Percentiles rank a stretch among this genome's conserved stretches.
phyloP scores from a whole-genome alignment of 2,329 filamentous ascomycete species.

The Fusarium pseudoanthophilum region DNA sequence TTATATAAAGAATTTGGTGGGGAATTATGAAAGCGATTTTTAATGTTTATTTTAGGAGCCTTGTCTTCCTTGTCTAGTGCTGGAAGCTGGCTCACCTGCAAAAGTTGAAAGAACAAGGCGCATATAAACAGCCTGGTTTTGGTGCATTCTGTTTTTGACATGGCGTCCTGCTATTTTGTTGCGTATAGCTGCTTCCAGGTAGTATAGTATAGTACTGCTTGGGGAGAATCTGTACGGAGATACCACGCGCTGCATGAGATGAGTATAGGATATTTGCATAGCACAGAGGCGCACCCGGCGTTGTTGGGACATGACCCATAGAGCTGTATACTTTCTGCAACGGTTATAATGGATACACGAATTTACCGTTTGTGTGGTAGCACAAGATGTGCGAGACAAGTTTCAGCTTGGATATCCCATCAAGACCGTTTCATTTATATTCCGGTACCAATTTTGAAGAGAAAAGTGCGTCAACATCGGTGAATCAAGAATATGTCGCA shows the following conservation, averaged over 20 bases:
- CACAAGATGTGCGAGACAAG: conserved; percentile 7
- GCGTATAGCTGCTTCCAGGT: conserved; percentile 15
- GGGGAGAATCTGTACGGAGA: conserved; percentile 23
- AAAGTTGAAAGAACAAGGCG: conserved; percentile 28
- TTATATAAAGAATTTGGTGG: conserved; percentile 50
- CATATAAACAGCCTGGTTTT: conserved; percentile 21
- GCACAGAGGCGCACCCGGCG: conserved; percentile 30
- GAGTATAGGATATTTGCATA: conserved; percentile 33
- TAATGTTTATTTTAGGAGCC: conserved; percentile 41
- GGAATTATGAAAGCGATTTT: conserved; percentile 16
- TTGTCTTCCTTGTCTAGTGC: conserved; percentile 14
- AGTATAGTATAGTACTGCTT: background rate
- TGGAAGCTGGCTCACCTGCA: conserved; percentile 25
- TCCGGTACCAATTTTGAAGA: background rate
- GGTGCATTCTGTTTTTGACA: conserved; percentile 20
- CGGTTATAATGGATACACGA: conserved; percentile 26
- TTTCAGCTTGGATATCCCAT: background rate
- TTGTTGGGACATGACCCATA: conserved; percentile 33
- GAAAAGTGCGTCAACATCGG: background rate
- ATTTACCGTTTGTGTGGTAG: conserved; percentile 18
- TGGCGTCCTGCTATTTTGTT: conserved; percentile 19
- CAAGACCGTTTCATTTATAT: background rate
- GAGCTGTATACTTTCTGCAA: conserved; percentile 25
- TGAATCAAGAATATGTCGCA: background rate
- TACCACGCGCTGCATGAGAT: conserved; percentile 33